A percentile compares a stretch with the other conserved stretches of the same genome.
Evolutionary conservation across 768 basidiomycete species (phyloP).

Genomic region (Tylopilus balloui): DNA sequence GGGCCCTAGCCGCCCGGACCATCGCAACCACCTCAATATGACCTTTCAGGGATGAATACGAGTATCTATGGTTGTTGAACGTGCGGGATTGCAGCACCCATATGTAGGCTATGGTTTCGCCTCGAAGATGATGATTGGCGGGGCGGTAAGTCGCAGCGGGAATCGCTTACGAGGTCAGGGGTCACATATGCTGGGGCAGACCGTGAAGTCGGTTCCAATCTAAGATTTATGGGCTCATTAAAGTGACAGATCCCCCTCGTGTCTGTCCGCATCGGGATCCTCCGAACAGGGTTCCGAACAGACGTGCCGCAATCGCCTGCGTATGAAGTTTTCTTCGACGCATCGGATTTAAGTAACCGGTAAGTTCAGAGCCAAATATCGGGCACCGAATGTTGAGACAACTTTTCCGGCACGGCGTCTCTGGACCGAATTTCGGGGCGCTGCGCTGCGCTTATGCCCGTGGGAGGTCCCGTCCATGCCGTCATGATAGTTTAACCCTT

Average conservation of each 20-base stretch:
- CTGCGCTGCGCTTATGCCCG: constrained; percentile 16
- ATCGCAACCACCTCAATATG: background rate
- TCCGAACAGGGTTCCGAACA: constrained; percentile 16
- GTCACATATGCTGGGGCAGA: constrained; percentile 11
- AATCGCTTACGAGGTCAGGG: constrained; percentile 20
- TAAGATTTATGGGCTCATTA: constrained; percentile 28
- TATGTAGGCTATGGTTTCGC: background rate
- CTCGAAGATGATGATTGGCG: constrained; percentile 4
- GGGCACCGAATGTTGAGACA: background rate
- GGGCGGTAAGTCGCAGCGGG: constrained; percentile 2
- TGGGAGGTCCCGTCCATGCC: constrained; percentile 27
- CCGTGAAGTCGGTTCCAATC: constrained; percentile 21
- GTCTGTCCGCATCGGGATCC: constrained; percentile 20
- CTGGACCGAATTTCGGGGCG: constrained; percentile 11
- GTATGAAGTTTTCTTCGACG: constrained; percentile 9
- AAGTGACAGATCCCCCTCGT: constrained; percentile 13
- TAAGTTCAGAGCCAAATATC: constrained; percentile 6
- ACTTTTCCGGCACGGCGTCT: constrained; percentile 19
- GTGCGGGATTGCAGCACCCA: background rate
- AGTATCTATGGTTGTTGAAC: background rate
- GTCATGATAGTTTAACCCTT: constrained; percentile 30
- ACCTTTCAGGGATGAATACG: background rate
- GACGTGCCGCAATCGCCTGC: constrained; percentile 18
- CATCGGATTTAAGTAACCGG: constrained; percentile 15
- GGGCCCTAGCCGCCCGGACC: background rate